These are phyloP conservation scores for Pythium pectinolyticum DNA, from an alignment of 352 stramenopile species.

Conservation along the genomic window DNA sequence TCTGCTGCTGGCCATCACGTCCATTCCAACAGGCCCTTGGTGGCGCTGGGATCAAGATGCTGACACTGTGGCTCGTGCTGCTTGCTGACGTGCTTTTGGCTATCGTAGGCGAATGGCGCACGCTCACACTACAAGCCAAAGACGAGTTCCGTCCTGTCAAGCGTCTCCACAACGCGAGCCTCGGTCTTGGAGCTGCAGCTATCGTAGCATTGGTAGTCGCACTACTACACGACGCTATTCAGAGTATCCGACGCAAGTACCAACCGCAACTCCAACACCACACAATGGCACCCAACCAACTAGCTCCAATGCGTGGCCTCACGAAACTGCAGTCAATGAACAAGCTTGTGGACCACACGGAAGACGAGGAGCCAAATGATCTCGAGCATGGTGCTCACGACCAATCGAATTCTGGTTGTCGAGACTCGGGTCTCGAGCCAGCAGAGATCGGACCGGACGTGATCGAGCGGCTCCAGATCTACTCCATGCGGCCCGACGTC, in stretches of 20 bases:
- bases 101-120: constrained; percentile 29
- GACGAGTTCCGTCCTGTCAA: constrained; percentile 24
- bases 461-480: constrained; percentile 31
- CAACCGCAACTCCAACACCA: constrained; percentile 2
- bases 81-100: constrained; percentile 6
- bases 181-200: constrained; percentile 15
- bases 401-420: no score
- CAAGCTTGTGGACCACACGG: background rate
- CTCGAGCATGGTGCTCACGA: constrained; percentile 1
- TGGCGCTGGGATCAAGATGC: background rate
- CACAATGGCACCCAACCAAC: background rate
- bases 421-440: no score
- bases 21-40: constrained; percentile 25
- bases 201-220: constrained; percentile 12
- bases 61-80: constrained; percentile 9
- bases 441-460: constrained; percentile 18
- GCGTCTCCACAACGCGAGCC: constrained; percentile 11
- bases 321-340: constrained; percentile 16
- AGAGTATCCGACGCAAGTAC: background rate
- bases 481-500: constrained; percentile 26
- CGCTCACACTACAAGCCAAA: constrained; percentile 5
- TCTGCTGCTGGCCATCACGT: constrained; percentile 26
- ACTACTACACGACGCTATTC: constrained; percentile 13
- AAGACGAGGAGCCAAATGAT: background rate
- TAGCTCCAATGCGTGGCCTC: constrained; percentile 1